Evolutionary conservation across 2,329 filamentous ascomycete species (phyloP).

Genomic region (Emericellopsis atlantica): DNA sequence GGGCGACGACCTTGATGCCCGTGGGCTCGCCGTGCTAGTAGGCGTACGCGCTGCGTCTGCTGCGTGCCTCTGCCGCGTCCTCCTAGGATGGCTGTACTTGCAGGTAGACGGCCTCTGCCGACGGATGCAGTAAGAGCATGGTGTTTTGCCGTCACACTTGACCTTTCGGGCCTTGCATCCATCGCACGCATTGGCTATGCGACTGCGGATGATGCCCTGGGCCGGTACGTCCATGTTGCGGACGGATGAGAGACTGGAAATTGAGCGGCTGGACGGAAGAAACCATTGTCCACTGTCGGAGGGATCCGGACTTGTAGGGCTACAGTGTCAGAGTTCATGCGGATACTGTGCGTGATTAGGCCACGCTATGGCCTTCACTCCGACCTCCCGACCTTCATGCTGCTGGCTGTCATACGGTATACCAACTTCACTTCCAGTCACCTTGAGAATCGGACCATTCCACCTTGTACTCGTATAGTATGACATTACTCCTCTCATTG

Average conservation of each 20-base stretch:
- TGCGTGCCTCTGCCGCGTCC: not conserved
- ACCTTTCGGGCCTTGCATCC: conserved; percentile 42
- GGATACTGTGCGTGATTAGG: too few species aligned
- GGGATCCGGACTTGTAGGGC: too few species aligned
- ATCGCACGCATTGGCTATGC: conserved; percentile 41
- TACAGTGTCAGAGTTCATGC: too few species aligned
- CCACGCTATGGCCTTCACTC: too few species aligned
- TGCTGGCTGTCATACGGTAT: too few species aligned
- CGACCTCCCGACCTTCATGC: too few species aligned
- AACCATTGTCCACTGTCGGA: not conserved
- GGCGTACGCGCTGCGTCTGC: not conserved
- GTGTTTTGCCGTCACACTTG: conserved; percentile 40
- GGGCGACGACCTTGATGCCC: not conserved
- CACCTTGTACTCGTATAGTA: too few species aligned
- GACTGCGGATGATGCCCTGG: conserved; percentile 19
- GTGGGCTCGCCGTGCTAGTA: not conserved
- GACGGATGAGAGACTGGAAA: not conserved
- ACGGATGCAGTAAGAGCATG: conserved; percentile 35
- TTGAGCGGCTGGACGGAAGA: not conserved
- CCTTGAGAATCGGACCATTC: too few species aligned
- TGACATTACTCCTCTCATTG: too few species aligned
- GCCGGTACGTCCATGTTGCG: not conserved
- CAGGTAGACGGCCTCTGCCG: conserved; percentile 29
- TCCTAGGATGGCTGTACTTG: conserved; percentile 30
- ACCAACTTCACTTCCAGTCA: too few species aligned